Evolutionary conservation across 1,284 basidiomycete genomes (phyloP).

Genomic region (Malassezia arunalokei): DNA sequence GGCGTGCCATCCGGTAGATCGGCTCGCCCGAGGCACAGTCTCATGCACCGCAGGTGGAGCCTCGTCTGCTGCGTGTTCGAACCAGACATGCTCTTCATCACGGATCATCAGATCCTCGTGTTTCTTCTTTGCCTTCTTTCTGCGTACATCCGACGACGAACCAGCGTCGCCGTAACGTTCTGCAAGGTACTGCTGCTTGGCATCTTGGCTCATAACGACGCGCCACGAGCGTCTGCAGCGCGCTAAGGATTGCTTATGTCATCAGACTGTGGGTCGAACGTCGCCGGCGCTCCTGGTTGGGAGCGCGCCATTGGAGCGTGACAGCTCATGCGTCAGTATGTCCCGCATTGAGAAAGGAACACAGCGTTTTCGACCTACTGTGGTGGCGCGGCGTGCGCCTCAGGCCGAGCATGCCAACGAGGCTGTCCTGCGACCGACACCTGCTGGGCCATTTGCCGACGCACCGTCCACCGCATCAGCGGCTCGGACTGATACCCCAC

Average conservation of each 20-base stretch:
- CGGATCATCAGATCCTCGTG: conserved; percentile 21
- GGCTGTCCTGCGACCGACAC: neutral
- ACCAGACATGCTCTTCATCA: conserved; percentile 30
- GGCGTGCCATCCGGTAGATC: neutral
- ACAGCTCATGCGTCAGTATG: neutral
- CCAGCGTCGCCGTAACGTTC: conserved; percentile 52
- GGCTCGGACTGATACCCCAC: too few relatives aligned
- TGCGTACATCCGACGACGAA: neutral
- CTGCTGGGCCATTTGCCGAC: neutral
- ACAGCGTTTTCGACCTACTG: conserved; percentile 14
- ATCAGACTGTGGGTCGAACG: too few relatives aligned
- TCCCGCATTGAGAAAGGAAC: conserved; percentile 17
- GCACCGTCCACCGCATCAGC: too few relatives aligned
- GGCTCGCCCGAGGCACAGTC: neutral
- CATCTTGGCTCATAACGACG: too few relatives aligned
- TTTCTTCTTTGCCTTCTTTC: too few relatives aligned
- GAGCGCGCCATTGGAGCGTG: too few relatives aligned
- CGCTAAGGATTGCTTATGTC: too few relatives aligned
- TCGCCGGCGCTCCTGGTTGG: too few relatives aligned
- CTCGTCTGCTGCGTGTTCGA: neutral
- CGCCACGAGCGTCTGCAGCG: too few relatives aligned
- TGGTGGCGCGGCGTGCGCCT: conserved; percentile 1
- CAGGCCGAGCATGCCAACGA: neutral
- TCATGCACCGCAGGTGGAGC: neutral
- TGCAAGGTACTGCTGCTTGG: conserved; percentile 50